Percentiles rank a stretch among this genome's conserved stretches.
Conservation (phyloP, 2,329 filamentous ascomycete species). For the Cytospora piceae region DNA sequence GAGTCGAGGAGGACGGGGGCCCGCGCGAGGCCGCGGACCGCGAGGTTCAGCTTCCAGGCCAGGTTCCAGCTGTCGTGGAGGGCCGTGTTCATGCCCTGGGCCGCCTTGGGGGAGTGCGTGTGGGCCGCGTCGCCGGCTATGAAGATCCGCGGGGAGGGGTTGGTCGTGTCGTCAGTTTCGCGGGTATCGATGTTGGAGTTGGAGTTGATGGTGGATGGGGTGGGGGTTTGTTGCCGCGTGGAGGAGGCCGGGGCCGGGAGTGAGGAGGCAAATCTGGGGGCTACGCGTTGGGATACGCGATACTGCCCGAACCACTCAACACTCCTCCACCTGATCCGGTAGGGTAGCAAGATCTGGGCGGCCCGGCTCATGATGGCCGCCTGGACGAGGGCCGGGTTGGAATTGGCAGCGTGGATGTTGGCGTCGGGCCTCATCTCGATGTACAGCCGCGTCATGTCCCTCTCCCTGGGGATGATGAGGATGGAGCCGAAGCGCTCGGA, state of each 20-base stretch:
- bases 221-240: slow-evolving; percentile 11
- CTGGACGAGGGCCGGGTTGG: slow-evolving; percentile 43
- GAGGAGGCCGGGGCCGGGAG: neutral
- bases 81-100: slow-evolving; percentile 68
- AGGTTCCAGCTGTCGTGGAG: slow-evolving; percentile 67
- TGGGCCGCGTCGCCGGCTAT: slow-evolving; percentile 72
- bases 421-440: slow-evolving; percentile 59
- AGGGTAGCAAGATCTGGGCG: slow-evolving; percentile 62
- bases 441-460: slow-evolving; percentile 70
- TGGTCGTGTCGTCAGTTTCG: neutral
- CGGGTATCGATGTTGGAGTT: neutral
- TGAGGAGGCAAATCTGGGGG: slow-evolving; percentile 67
- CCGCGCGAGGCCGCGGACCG: slow-evolving; percentile 59
- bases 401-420: slow-evolving; percentile 51
- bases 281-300: slow-evolving; percentile 71
- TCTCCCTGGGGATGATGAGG: slow-evolving; percentile 73
- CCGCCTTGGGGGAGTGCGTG: slow-evolving; percentile 73
- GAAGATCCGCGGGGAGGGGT: slow-evolving; percentile 57
- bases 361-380: slow-evolving; percentile 73
- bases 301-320: slow-evolving; percentile 75
- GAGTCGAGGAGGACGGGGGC: slow-evolving; percentile 56
- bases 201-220: slow-evolving; percentile 27
- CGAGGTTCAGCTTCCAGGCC: slow-evolving; percentile 55
- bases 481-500: slow-evolving; percentile 70
- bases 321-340: slow-evolving; percentile 60